Conservation (phyloP, 768 basidiomycete species). For the Mycena floridula region DNA sequence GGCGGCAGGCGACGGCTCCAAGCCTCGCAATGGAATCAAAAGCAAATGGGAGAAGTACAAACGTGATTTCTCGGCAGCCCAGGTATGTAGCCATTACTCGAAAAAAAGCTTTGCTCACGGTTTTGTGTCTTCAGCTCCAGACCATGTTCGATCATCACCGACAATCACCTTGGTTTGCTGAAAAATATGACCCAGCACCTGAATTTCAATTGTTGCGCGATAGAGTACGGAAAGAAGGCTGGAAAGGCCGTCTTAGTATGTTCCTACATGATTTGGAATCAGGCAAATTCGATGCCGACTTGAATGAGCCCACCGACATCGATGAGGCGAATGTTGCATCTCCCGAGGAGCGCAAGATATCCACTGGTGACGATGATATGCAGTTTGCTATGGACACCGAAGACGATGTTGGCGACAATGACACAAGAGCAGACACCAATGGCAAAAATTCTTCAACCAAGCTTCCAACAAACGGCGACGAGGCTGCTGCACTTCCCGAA, state of each 20-base stretch:
- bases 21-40: slow-evolving; percentile 80
- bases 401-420: slow-evolving; percentile 63
- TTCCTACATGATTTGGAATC: slow-evolving; percentile 79
- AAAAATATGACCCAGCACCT: slow-evolving; percentile 83
- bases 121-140: slow-evolving; percentile 85
- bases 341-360: slow-evolving; percentile 66
- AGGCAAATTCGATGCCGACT: slow-evolving; percentile 80
- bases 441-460: slow-evolving; percentile 42
- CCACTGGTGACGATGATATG: slow-evolving; percentile 66
- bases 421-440: slow-evolving; percentile 50
- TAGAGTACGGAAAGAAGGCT: slow-evolving; percentile 79
- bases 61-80: slow-evolving; percentile 80
- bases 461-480: slow-evolving; percentile 59
- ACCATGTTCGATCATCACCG: slow-evolving; percentile 94
- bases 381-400: slow-evolving; percentile 68
- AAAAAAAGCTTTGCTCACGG: no score
- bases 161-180: slow-evolving; percentile 94
- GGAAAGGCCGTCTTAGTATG: slow-evolving; percentile 64
- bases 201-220: slow-evolving; percentile 68
- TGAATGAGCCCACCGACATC: slow-evolving; percentile 43
- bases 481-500: slow-evolving; percentile 65
- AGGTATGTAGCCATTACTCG: no score
- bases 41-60: slow-evolving; percentile 90
- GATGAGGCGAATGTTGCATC: slow-evolving; percentile 38
- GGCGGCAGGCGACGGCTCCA: slow-evolving; percentile 75